Base-by-base conservation (phyloP, 495 filamentous ascomycete species). In the Podospora pseudocomata region DNA sequence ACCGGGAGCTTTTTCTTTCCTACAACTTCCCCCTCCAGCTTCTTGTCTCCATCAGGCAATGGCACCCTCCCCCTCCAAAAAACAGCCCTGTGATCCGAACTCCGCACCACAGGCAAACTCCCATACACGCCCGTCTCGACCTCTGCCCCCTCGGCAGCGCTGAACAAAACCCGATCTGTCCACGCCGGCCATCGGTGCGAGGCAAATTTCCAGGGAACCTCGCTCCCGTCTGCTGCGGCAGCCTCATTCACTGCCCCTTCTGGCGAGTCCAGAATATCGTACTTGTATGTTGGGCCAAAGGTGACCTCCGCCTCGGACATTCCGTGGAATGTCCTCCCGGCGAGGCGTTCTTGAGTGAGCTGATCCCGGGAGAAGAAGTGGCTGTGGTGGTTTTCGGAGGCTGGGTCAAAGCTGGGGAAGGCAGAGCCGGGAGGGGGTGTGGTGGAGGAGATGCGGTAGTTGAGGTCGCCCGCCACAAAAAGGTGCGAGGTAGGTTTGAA, bases 271-370 rank as follows among this genome's bases (percentile, higher is more conserved):
- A 81, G 75, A 4, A 83, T 67, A 63, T 82, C 82, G 27, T 84
- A 82, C 61, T 99, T 99, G 81, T 99, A 99, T 0, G 95, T 97
- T 11, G 95, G 95, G 2, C 92, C 92, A 72, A 98, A 99, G 5
- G 78, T 74, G 67, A 98, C 86, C 1, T 85, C 79, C 3, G 88
- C 87, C 79, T 99, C 95, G 4, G 76, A 75, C 7, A 99, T 76
- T 26, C 91, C 89, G 60, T 97, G 92, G 53, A 93, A 82, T 15
- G 90, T 90, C 16, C 86, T 83, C 0, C 87, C 85, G 11, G 87
- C 85, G 7, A 76, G 74, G 64, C 84, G 86, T 75, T 97, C 92
- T 15, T 83, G 83, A 5, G 75, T 85, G 20, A 98, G 86, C 77
- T 99, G 95, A 73, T 99, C 95, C 4, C 84, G 77, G 32, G 80